These are phyloP conservation scores for Kitagawia praeruptora DNA, from an alignment of 129 eudicot species.

Conservation along the genomic window DNA sequence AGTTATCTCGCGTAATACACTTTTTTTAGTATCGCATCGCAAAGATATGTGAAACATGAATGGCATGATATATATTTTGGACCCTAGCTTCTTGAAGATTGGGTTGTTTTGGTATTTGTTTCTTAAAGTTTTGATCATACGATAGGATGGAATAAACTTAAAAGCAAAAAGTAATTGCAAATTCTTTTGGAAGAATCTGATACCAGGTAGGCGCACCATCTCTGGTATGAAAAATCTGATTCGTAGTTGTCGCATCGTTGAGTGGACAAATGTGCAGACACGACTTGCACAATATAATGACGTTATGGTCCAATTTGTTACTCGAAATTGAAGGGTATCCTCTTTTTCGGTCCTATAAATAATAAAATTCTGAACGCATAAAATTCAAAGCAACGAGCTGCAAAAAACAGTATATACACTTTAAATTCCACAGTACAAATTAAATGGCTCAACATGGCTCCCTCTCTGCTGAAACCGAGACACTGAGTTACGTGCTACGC, in stretches of 20 bases:
- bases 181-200: background rate
- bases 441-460: slow-evolving; percentile 24
- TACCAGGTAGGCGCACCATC: background rate
- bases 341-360: too few species aligned
- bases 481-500: slow-evolving; percentile 26
- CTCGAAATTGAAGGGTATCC: background rate
- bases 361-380: too few species aligned
- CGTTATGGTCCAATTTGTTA: background rate
- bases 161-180: background rate
- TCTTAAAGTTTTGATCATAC: background rate
- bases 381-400: background rate
- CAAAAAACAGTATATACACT: background rate
- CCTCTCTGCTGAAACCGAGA: slow-evolving; percentile 21
- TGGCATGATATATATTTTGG: too few species aligned
- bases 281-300: background rate
- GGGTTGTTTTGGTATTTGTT: background rate
- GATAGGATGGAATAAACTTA: background rate
- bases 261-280: background rate
- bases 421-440: too few species aligned
- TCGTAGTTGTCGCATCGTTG: background rate
- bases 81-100: background rate
- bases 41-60: too few species aligned
- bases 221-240: background rate
- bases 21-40: background rate
- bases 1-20: too few species aligned